Evolutionary conservation across 176 grass and related monocot species (phyloP).

Genomic region (Eleusine indica): DNA sequence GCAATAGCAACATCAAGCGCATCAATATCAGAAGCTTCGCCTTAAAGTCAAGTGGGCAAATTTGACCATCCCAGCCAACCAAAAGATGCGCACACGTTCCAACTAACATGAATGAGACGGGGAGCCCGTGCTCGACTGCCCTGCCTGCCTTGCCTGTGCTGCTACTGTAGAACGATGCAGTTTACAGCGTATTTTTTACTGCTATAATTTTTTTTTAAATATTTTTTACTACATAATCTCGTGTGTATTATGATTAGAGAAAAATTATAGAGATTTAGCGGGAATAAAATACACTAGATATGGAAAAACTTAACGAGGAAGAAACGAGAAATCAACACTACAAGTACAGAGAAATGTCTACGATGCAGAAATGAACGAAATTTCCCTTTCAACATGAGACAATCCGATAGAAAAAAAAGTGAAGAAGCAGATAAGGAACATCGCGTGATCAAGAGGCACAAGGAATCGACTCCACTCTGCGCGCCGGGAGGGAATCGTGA

Average conservation of each 20-base stretch:
- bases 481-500: background rate
- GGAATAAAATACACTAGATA: background rate
- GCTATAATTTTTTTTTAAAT: background rate
- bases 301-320: background rate
- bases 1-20: conserved; percentile 27
- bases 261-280: background rate
- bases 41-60: conserved; percentile 11
- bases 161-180: background rate
- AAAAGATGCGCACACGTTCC: background rate
- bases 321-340: background rate
- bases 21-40: background rate
- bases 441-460: background rate
- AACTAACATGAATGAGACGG: background rate
- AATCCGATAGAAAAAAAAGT: background rate
- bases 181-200: background rate
- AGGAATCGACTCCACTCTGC: background rate
- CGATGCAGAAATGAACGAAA: background rate
- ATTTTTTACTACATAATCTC: background rate
- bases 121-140: background rate
- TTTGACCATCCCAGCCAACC: conserved; percentile 19
- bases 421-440: background rate
- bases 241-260: background rate
- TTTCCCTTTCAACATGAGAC: background rate
- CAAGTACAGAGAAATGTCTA: background rate
- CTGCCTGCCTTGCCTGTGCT: too few relatives aligned